phyloP scores from a whole-genome alignment of 2,329 filamentous ascomycete genomes.

The Diaporthe ilicicola region DNA sequence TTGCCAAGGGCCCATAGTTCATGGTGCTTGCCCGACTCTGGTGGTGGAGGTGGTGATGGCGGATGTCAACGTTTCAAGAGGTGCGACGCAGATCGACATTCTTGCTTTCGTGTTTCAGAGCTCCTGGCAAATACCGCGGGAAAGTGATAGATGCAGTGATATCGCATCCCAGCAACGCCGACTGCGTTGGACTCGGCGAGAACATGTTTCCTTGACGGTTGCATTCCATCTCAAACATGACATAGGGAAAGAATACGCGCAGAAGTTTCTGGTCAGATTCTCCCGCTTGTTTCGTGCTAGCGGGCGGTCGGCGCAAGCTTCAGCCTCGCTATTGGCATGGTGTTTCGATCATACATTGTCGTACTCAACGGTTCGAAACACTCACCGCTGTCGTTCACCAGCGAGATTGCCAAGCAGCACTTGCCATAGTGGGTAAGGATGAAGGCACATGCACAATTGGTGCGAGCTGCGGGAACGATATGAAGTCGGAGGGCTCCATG shows the following conservation, averaged over 20 bases:
- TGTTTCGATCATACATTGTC: conserved; percentile 25
- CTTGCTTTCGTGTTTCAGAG: conserved; percentile 32
- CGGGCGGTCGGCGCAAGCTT: conserved; percentile 25
- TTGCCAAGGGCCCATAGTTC: conserved; percentile 15
- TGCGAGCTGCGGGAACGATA: background rate
- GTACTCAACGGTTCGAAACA: conserved; percentile 13
- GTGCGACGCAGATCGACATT: conserved; percentile 28
- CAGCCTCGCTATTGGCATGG: conserved; percentile 28
- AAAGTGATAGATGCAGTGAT: background rate
- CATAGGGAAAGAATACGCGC: conserved; percentile 29
- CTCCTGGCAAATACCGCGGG: conserved; percentile 4
- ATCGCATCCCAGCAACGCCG: conserved; percentile 22
- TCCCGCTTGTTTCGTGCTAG: conserved; percentile 28
- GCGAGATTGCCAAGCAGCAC: conserved; percentile 25
- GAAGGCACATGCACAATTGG: conserved; percentile 14
- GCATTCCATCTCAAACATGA: conserved; percentile 24
- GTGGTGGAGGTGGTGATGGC: conserved; percentile 5
- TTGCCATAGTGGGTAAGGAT: background rate
- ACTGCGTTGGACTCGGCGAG: conserved; percentile 5
- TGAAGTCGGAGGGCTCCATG: conserved; percentile 1
- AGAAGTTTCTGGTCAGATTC: conserved; percentile 23
- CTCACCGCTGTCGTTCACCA: conserved; percentile 14
- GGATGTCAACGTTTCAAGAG: conserved; percentile 33
- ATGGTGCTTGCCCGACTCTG: conserved; percentile 27
- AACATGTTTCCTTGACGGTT: conserved; percentile 27